phyloP scores from a whole-genome alignment of 495 filamentous ascomycete species.

The Aspergillus egyptiacus region DNA sequence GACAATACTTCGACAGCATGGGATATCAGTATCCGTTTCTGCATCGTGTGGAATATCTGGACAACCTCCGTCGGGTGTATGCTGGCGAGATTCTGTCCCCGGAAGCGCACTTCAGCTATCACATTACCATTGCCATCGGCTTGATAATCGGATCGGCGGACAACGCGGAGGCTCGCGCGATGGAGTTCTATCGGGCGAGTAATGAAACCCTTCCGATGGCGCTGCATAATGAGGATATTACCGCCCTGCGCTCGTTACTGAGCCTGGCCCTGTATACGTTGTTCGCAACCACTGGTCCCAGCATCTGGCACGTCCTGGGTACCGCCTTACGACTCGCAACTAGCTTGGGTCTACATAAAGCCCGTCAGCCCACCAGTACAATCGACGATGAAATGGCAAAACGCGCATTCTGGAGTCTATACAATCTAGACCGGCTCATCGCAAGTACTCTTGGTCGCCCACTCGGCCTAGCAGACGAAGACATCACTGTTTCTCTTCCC shows the following conservation, averaged over 20 bases:
- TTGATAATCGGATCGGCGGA: slow-evolving; percentile 36
- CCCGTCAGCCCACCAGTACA: slow-evolving; percentile 30
- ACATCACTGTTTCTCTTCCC: slow-evolving; percentile 41
- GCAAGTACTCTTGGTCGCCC: slow-evolving; percentile 46
- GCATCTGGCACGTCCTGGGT: slow-evolving; percentile 50
- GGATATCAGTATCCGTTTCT: slow-evolving; percentile 44
- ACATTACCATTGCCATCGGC: slow-evolving; percentile 39
- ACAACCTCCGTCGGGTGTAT: slow-evolving; percentile 36
- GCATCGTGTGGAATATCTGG: slow-evolving; percentile 34
- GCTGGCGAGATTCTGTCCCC: slow-evolving; percentile 31
- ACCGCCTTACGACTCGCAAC: slow-evolving; percentile 42
- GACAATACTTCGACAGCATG: slow-evolving; percentile 41
- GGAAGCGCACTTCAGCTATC: slow-evolving; percentile 36
- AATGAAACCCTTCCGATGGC: slow-evolving; percentile 35
- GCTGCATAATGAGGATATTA: slow-evolving; percentile 40
- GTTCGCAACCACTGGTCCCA: slow-evolving; percentile 45
- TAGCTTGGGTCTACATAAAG: slow-evolving; percentile 46
- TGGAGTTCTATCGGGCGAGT: slow-evolving; percentile 38
- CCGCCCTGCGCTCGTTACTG: slow-evolving; percentile 41
- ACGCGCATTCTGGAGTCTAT: slow-evolving; percentile 49
- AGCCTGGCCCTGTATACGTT: slow-evolving; percentile 47
- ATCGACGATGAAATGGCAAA: slow-evolving; percentile 45
- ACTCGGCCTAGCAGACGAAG: slow-evolving; percentile 45
- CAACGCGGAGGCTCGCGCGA: slow-evolving; percentile 25
- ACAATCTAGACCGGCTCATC: slow-evolving; percentile 47